These are phyloP conservation scores for Crucibulum laeve DNA, from an alignment of 768 basidiomycete genomes.

Conservation along the genomic window DNA sequence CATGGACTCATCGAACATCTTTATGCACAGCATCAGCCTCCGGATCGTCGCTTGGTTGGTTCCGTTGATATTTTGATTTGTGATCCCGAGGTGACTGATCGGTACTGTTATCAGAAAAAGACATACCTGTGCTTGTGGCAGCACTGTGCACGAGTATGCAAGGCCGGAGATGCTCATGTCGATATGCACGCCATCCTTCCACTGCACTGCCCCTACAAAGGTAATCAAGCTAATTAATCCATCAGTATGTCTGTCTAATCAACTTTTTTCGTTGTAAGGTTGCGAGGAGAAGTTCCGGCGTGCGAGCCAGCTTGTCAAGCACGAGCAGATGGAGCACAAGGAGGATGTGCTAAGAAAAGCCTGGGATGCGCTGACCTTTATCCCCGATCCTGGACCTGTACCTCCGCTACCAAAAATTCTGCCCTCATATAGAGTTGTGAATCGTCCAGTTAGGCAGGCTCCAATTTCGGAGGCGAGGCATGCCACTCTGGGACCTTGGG, in stretches of 20 bases:
- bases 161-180: constrained; percentile 40
- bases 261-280: constrained; percentile 25
- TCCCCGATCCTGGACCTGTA: constrained; percentile 22
- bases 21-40: constrained; percentile 26
- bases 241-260: background rate
- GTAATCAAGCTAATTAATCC: constrained; percentile 24
- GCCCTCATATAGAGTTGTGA: constrained; percentile 48
- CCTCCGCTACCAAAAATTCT: constrained; percentile 36
- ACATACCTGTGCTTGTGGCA: constrained; percentile 52
- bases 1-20: constrained; percentile 49
- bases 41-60: background rate
- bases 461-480: constrained; percentile 50
- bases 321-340: constrained; percentile 38
- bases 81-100: constrained; percentile 5
- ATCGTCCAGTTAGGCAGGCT: constrained; percentile 36
- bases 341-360: constrained; percentile 26
- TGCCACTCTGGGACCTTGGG: constrained; percentile 48
- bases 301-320: constrained; percentile 43
- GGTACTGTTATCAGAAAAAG: constrained; percentile 17
- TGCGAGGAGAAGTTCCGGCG: constrained; percentile 48
- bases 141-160: constrained; percentile 43
- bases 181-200: constrained; percentile 43
- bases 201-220: constrained; percentile 45
- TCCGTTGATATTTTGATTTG: background rate
- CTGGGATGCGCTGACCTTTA: constrained; percentile 26